These are phyloP conservation scores for Euclidium syriacum DNA, from an alignment of 345 rosid genomes.

Conservation along the genomic window DNA sequence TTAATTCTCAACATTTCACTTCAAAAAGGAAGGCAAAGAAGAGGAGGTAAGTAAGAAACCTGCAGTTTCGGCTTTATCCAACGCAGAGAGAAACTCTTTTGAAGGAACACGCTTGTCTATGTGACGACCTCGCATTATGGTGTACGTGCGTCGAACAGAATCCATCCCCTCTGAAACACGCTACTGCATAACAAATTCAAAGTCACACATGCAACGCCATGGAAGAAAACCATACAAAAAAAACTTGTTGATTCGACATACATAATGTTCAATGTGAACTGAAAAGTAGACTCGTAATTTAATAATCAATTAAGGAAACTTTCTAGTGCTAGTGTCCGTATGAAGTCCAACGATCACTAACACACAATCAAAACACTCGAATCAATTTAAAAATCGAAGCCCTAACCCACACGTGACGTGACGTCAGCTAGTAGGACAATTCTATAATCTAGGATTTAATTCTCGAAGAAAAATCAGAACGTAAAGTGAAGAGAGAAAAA, in stretches of 20 bases:
- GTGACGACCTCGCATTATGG: conserved; percentile 68
- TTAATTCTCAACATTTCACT: too few species aligned
- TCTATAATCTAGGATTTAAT: neutral
- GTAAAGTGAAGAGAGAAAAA: neutral
- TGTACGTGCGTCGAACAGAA: conserved; percentile 32
- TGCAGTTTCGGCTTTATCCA: conserved; percentile 50
- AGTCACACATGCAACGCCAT: neutral
- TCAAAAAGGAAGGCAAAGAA: neutral
- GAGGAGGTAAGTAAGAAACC: conserved; percentile 25
- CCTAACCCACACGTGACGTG: neutral
- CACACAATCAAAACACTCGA: neutral
- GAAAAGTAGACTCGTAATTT: too few species aligned
- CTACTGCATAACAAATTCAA: conserved; percentile 10
- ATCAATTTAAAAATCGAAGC: neutral
- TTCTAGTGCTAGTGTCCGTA: neutral
- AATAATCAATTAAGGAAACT: neutral
- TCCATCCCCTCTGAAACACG: conserved; percentile 17
- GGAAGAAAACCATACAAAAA: neutral
- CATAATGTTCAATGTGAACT: too few species aligned
- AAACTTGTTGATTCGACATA: too few species aligned
- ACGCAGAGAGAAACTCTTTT: conserved; percentile 37
- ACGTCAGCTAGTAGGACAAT: conserved; percentile 17
- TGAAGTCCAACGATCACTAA: neutral
- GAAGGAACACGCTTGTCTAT: conserved; percentile 60
- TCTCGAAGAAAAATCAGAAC: neutral